Conservation (phyloP, 768 basidiomycete genomes). For the Podaxis rugospora region DNA sequence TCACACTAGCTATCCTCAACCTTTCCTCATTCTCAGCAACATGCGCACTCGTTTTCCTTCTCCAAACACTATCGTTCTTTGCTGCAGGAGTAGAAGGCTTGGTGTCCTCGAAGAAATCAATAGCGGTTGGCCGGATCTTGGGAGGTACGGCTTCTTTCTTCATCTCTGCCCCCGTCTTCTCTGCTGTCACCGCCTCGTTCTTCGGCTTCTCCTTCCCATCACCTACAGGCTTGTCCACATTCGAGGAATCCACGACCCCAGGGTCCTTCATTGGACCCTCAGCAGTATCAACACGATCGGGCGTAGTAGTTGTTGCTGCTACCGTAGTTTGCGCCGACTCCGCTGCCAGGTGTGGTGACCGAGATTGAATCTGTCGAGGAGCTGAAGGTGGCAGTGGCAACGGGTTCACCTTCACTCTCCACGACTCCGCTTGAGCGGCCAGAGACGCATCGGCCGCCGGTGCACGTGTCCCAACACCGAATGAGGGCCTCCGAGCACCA, state of each 20-base stretch:
- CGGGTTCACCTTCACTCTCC: slow-evolving; percentile 53
- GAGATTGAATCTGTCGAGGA: slow-evolving; percentile 25
- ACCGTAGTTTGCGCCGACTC: not conserved
- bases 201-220: slow-evolving; percentile 20
- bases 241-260: slow-evolving; percentile 78
- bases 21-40: not conserved
- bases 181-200: slow-evolving; percentile 17
- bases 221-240: slow-evolving; percentile 67
- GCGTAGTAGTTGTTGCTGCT: slow-evolving; percentile 20
- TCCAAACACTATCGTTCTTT: slow-evolving; percentile 41
- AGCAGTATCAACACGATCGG: slow-evolving; percentile 41
- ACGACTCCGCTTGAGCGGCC: slow-evolving; percentile 50
- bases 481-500: slow-evolving; percentile 10
- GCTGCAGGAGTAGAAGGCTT: slow-evolving; percentile 18
- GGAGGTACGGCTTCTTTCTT: slow-evolving; percentile 13
- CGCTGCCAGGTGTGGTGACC: slow-evolving; percentile 11
- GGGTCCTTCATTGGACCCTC: slow-evolving; percentile 53
- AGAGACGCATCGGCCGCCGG: slow-evolving; percentile 18
- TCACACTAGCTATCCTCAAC: not conserved
- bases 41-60: slow-evolving; percentile 24
- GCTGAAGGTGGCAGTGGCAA: slow-evolving; percentile 24
- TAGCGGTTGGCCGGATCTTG: slow-evolving; percentile 44
- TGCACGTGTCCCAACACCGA: slow-evolving; percentile 5
- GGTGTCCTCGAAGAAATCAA: slow-evolving; percentile 69
- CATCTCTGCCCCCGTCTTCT: slow-evolving; percentile 14